Conservation (phyloP, 139 green algal species). For the Asterochloris erici region DNA sequence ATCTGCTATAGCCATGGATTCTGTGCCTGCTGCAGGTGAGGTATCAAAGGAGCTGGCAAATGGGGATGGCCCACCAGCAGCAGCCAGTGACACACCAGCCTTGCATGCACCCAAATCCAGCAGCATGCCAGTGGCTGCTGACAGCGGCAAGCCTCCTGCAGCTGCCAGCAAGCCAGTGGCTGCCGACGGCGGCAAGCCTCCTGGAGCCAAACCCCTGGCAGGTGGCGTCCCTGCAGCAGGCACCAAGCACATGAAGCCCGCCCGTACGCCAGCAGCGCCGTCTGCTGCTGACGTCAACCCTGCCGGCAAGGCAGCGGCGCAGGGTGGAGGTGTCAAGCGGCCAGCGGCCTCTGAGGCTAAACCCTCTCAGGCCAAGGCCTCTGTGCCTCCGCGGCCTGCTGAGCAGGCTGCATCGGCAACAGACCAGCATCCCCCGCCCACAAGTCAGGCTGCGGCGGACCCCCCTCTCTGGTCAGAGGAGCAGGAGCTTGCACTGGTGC, state of each 20-base stretch:
- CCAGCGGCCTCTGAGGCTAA: no score
- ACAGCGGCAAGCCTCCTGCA: slow-evolving; percentile 1
- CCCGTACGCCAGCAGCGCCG: no score
- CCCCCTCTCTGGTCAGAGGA: slow-evolving; percentile 61
- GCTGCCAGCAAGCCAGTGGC: slow-evolving; percentile 7
- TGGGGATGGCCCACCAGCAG: background rate
- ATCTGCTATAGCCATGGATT: no score
- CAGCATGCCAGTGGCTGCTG: slow-evolving; percentile 11
- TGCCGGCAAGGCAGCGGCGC: no score
- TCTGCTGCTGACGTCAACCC: no score
- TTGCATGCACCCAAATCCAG: background rate
- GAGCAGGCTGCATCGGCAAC: background rate
- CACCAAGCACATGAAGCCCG: no score
- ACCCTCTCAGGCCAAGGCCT: background rate
- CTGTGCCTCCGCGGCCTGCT: background rate
- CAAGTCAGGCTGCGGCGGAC: background rate
- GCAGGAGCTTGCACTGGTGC: slow-evolving; percentile 85
- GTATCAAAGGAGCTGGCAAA: no score
- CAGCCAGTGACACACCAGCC: background rate
- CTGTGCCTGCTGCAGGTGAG: no score
- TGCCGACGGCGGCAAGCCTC: background rate
- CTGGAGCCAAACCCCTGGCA: background rate
- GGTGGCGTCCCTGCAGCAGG: no score
- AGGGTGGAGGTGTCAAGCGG: no score
- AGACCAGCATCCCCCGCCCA: background rate